Conservation (phyloP, 305 asterid species). For the Nicotiana rustica region DNA sequence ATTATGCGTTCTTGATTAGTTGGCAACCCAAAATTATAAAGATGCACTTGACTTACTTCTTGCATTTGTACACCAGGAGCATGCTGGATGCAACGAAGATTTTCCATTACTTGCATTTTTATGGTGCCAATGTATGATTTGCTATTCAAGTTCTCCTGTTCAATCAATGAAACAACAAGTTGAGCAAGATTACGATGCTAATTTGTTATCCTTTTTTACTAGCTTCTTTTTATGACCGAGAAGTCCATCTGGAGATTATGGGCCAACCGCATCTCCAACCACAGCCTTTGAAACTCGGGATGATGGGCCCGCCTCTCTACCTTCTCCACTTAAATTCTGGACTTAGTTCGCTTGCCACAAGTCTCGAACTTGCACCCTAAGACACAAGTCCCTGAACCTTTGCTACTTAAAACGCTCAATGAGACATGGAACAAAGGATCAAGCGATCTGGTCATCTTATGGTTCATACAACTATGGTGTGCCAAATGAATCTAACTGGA, state of each 20-base stretch:
- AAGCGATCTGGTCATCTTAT: slow-evolving; percentile 22
- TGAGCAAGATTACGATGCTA: neutral
- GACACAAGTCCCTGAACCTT: too few species aligned
- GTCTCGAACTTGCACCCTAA: too few species aligned
- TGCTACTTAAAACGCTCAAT: neutral
- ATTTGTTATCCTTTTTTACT: neutral
- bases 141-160: slow-evolving; percentile 93
- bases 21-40: neutral
- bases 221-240: too few species aligned
- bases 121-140: slow-evolving; percentile 87
- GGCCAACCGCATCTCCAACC: too few species aligned
- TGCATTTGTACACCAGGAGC: slow-evolving; percentile 99
- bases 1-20: neutral
- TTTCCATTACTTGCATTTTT: slow-evolving; percentile 87
- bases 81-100: slow-evolving; percentile 90
- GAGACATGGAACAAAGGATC: neutral
- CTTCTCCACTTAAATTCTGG: too few species aligned
- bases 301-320: too few species aligned
- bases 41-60: slow-evolving; percentile 62
- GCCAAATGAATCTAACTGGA: too few species aligned
- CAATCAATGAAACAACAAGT: slow-evolving; percentile 42
- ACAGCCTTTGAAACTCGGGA: too few species aligned
- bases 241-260: too few species aligned
- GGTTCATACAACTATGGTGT: too few species aligned
- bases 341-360: too few species aligned